Base-by-base conservation (phyloP, 257 asterid species). In the Plantago major region DNA sequence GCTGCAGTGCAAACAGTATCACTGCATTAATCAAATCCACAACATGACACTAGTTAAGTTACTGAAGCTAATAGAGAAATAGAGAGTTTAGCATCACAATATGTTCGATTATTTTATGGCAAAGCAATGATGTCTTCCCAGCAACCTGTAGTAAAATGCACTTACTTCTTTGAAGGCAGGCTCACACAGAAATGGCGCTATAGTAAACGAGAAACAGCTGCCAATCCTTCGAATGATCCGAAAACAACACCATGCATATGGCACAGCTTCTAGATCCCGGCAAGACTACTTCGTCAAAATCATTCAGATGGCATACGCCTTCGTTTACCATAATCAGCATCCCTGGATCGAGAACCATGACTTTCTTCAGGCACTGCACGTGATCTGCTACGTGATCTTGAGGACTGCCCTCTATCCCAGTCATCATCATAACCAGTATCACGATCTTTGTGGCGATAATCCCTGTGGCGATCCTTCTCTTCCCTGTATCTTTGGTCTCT, bases 161-260 rank as follows among this genome's bases (percentile, higher is more conserved):
- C 95, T 86, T 86, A 86, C 95, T 83, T 86, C 68, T 44, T 79
- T 65, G 66, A 72, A 60, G 74, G 56, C 73, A 73, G 63, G 67
- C 64, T 19, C 78, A 75, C 76, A 64, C 59, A 42, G 76, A 55
- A 64, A 28, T 52, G 71, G 72, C 50, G 54, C 74, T 67, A 73
- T 62, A 71, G 70, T 28, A 64, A 69, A 67, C 62, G 70, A 76
- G 78, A 71, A 69, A 67, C 62, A 70, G 63, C 58, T 22, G 55
- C 50, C 42, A 55, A 73, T 62, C 71, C 74, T 69, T 71, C 66
- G 19, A 60, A 11, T 62, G 49, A 56, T 71, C 66, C 62, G 65
- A 74, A 59, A 63, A 60, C 26, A 58, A 42, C 55, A 42, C 56
- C 10, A 18, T 55, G 45, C 6, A 33, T 33, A 5, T 5, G 40